phyloP scores from a whole-genome alignment of 2,329 filamentous ascomycete genomes.

The Penicillium sp. region DNA sequence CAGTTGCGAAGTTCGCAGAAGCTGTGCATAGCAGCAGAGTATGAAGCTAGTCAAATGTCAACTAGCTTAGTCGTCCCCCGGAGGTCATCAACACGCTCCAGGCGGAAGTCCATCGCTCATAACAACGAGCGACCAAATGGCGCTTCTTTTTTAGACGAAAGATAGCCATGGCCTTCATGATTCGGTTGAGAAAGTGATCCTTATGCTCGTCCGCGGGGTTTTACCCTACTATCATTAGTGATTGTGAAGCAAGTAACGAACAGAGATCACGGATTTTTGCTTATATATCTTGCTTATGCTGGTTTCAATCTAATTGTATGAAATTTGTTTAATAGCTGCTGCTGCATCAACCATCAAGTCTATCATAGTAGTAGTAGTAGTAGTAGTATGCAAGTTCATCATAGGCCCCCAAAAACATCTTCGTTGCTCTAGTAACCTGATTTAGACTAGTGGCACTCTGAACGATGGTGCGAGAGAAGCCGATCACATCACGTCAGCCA shows the following conservation, averaged over 20 bases:
- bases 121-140: not conserved
- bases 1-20: not conserved
- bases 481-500: not conserved
- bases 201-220: not conserved
- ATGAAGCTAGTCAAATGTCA: conserved; percentile 1
- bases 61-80: conserved; percentile 1
- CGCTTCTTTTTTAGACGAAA: not conserved
- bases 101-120: not conserved
- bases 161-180: not conserved
- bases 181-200: not conserved
- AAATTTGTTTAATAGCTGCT: not conserved
- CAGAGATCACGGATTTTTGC: not conserved
- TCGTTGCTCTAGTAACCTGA: not conserved
- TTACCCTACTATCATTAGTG: not conserved
- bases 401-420: not conserved
- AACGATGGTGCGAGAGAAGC: not conserved
- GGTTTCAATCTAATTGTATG: not conserved
- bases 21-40: not conserved
- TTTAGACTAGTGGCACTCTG: not conserved
- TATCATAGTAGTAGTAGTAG: not conserved
- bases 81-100: not conserved
- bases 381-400: not conserved
- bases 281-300: not conserved
- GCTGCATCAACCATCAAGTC: not conserved
- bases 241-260: not conserved